These are phyloP conservation scores for Termitomyces sp. DNA, from an alignment of 768 basidiomycete genomes.

Conservation along the genomic window DNA sequence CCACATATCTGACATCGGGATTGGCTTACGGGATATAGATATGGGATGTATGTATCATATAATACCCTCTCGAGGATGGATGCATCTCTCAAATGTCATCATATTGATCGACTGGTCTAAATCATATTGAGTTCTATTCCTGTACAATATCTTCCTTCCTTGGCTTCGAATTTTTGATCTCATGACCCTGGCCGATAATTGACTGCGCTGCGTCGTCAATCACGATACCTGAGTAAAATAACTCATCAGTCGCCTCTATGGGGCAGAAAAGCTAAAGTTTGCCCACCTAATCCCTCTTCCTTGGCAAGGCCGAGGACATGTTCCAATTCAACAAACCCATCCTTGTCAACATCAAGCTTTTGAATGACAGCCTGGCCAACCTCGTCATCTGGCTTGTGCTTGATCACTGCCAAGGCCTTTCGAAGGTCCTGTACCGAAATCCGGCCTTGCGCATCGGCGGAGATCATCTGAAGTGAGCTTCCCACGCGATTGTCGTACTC, in stretches of 20 bases:
- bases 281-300: conserved; percentile 78
- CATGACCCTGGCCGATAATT: conserved; percentile 77
- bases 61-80: conserved; percentile 13
- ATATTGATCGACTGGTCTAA: conserved; percentile 6
- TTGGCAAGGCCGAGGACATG: conserved; percentile 87
- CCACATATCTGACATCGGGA: background rate
- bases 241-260: conserved; percentile 1
- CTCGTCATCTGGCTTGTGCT: conserved; percentile 88
- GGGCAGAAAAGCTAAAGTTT: background rate
- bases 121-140: conserved; percentile 33
- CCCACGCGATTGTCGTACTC: conserved; percentile 90
- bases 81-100: conserved; percentile 6
- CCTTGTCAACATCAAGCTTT: conserved; percentile 94
- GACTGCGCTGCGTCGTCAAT: conserved; percentile 82
- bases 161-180: conserved; percentile 76
- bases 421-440: conserved; percentile 87
- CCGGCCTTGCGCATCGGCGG: conserved; percentile 78
- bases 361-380: conserved; percentile 82
- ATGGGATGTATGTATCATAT: conserved; percentile 17
- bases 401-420: conserved; percentile 88
- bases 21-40: conserved; percentile 10
- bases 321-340: conserved; percentile 92
- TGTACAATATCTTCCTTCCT: conserved; percentile 95
- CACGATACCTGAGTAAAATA: conserved; percentile 52
- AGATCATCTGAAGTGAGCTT: conserved; percentile 79